These are phyloP conservation scores for Claviceps sp. DNA, from an alignment of 2,329 filamentous ascomycete genomes.

Conservation along the genomic window DNA sequence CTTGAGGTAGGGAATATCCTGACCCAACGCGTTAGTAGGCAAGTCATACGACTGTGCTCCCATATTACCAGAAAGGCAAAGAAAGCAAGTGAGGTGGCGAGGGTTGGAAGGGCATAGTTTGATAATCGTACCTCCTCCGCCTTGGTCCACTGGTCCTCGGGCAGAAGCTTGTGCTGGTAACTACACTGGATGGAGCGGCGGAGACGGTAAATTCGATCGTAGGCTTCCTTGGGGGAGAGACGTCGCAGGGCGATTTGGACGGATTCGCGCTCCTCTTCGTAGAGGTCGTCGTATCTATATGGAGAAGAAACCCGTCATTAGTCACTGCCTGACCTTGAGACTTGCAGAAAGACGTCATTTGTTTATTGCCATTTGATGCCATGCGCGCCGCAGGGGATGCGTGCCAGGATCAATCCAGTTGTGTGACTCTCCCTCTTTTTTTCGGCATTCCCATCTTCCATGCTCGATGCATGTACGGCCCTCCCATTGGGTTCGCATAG, in stretches of 20 bases:
- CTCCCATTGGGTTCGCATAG: too few relatives aligned
- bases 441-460: not conserved
- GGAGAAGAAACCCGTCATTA: constrained; percentile 11
- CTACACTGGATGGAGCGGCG: constrained; percentile 80
- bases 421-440: too few relatives aligned
- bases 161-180: constrained; percentile 50
- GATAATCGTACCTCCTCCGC: constrained; percentile 31
- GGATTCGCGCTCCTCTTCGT: constrained; percentile 79
- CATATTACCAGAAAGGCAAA: not conserved
- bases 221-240: constrained; percentile 76
- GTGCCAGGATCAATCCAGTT: too few relatives aligned
- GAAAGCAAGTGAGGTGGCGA: not conserved
- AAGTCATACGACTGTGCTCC: too few relatives aligned
- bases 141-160: constrained; percentile 49
- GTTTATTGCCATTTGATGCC: not conserved
- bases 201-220: constrained; percentile 95
- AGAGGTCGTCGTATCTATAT: constrained; percentile 86
- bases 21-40: not conserved
- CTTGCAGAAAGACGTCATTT: not conserved
- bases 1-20: constrained; percentile 42
- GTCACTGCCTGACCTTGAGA: constrained; percentile 3
- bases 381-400: not conserved
- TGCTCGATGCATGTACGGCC: too few relatives aligned
- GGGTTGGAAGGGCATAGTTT: not conserved
- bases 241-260: constrained; percentile 84